Base-by-base conservation (phyloP, 2,329 filamentous ascomycete species). In the Colletotrichum sp. region DNA sequence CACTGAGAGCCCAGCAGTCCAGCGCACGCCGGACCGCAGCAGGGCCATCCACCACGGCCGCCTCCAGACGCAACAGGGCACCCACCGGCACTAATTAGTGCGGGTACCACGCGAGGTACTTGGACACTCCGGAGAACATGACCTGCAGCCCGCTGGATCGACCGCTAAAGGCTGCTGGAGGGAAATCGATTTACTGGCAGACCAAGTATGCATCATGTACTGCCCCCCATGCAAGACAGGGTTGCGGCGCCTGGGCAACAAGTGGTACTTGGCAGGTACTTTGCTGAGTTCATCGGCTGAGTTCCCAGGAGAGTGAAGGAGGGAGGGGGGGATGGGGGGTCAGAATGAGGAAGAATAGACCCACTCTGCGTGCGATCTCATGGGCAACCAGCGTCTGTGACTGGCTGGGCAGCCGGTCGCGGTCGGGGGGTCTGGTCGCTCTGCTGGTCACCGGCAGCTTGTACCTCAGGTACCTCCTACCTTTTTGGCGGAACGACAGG, bases 201-300 rank as follows among this genome's bases (percentile, higher is more conserved):
- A 8, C 12, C 24, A 68, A 15, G 73, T 76, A 76, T 12, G 16
- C 30, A 5, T 4, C 9, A 24, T 28, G 73, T 76, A 72, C 55
- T n/a, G n/a, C 24, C 12, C 72, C 67, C 62, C 69, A 75, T 72
- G 72, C 69, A 39, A 72, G 72, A 75, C 72, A 75, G 72, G 69
- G 49, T 49, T 72, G 72, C 49, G 62, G 57, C 49, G 62, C 62
- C 72, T 75, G 71, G 65, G 70, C 70, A 69, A 63, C 63, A 52
- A 55, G 57, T n/a, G 70, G 74, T 76, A 76, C 74, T 71, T 71
- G 66, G 52, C 32, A 36, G 75, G 32, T 77, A 77, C 75, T 67
- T 75, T 75, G 72, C 75, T 71, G 60, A 77, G 66, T 75, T 71
- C 66, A 77, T 75, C 75, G 60, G 72, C 75, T 75, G 71, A 71